Evolutionary conservation across 2,329 filamentous ascomycete genomes (phyloP), one percentile per base, ranked within the genome.

Genomic region (Colletotrichum scovillei): DNA sequence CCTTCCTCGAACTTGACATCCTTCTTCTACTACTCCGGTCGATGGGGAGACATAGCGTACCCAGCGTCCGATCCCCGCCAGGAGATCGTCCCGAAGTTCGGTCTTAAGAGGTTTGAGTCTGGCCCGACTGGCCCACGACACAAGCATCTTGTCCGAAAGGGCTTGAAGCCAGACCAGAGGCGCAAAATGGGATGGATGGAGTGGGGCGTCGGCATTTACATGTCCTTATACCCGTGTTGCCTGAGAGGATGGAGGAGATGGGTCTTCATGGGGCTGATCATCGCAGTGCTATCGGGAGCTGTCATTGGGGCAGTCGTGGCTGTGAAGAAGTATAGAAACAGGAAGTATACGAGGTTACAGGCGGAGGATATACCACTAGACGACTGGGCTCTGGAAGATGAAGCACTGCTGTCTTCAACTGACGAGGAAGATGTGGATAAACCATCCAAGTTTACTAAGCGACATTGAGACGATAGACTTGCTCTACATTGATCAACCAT

Each of bases 91-190:
- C 79, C 79, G 0, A 67, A 73, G 14, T 82, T 83, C 14, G 80
- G 81, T 2, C 69, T 83, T 3, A 81, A 78, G 16, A 81, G 82
- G 3, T 81, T 79, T 58, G 74, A 78, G 19, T 76, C 78, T 4
- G 81, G 82, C 0, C 82, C 82, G 0, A 79, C 78, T 1, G 82
- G 82, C 0, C 82, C 82, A 0, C 75, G 76, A 0, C 71, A 76
- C 42, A 83, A 83, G 60, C 79, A 80, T 4, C 78, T 83, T 0
- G 65, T 83, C 0, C 75, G 82, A 1, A 82, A 80, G 22, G 80
- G 78, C 1, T 75, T 83, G 2, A 72, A 76, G 7, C 81, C 81
- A 3, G 79, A 82, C 12, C 57, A 78, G 1, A 69, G 66, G 11
- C 70, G 75, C 3, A 75, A 62, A 2, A 73, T 76, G 24, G 68